These are phyloP conservation scores for Neonectria neomacrospora DNA, from an alignment of 2,329 filamentous ascomycete species.

Conservation along the genomic window DNA sequence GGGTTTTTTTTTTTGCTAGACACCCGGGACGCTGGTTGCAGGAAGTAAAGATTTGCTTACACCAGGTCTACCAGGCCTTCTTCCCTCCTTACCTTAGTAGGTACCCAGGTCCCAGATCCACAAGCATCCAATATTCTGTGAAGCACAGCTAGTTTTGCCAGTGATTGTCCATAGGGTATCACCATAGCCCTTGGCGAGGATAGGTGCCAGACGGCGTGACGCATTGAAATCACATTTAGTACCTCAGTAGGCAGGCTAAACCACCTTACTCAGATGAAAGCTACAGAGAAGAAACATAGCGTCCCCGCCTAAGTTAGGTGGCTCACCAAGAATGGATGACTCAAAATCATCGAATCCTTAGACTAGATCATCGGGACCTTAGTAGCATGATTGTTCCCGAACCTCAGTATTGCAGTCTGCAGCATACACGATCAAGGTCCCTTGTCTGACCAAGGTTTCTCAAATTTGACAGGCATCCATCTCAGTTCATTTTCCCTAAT, in stretches of 20 bases:
- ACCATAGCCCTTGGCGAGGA: background rate
- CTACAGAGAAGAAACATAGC: background rate
- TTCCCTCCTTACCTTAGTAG: too few species aligned
- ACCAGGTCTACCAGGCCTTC: too few species aligned
- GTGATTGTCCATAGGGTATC: background rate
- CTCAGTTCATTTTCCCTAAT: slow-evolving; percentile 6
- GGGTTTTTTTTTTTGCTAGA: background rate
- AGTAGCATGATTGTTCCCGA: too few species aligned
- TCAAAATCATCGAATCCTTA: slow-evolving; percentile 7
- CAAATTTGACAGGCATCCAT: background rate
- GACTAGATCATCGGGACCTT: background rate
- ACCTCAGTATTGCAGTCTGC: too few species aligned
- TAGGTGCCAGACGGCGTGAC: background rate
- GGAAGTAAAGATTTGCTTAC: background rate
- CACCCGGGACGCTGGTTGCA: background rate
- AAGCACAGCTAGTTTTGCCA: background rate
- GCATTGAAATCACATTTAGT: too few species aligned
- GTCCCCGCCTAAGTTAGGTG: background rate
- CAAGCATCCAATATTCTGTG: background rate
- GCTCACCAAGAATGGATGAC: slow-evolving; percentile 15
- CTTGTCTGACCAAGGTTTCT: background rate
- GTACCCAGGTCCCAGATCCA: too few species aligned
- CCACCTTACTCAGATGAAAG: background rate
- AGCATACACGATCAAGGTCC: background rate
- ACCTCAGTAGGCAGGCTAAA: too few species aligned